Evolutionary conservation across 2,329 filamentous ascomycete species (phyloP), one percentile per base, ranked within the genome.

Genomic region (Alternaria conjuncta): DNA sequence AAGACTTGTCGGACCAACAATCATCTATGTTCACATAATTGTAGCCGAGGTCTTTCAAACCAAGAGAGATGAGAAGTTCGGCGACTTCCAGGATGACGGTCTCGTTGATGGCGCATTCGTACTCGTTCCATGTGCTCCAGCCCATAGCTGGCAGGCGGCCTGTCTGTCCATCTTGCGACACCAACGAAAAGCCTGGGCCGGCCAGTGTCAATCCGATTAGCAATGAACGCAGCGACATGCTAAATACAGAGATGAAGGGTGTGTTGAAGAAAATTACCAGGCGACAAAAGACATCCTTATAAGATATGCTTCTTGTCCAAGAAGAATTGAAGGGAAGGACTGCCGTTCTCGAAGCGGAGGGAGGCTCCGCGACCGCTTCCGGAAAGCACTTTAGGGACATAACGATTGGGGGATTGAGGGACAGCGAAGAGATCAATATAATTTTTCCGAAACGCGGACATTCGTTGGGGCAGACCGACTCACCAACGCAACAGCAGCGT

Each of bases 11-110:
- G 78, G 81, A 66, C 77, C 75, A 90, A 77, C 87, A 89, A 71
- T 90, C 88, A 75, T 90, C 87, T 26, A 82, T 85, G 69, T 87
- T 87, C 61, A 89, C 83, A 59, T 89, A 88, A 6, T 47, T 61
- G 45, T 69, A 69, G 12, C 67, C 67, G 18, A 67, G 57, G n/a
- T 67, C 43, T 54, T 75, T 71, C 30, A 72, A 50, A n/a, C 70
- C 70, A 9, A 72, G 60, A 3, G 64, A 66, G 6, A 68, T 56
- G 9, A 72, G 57, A 6, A 68, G 56, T 59, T 70, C 45, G 47
- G 63, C 63, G 4, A 69, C 61, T 5, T 57, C 63, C 47, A 68
- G 57, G 55, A 72, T 73, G n/a, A 73, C 65, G 15, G 64, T 64
- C 41, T 69, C 68, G 50, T 67, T 69, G 20, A 71, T 71, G 23